Evolutionary conservation across 192 early-diverging fungal genomes (phyloP), one percentile per base, ranked within the genome.

Genomic region (Diversispora eburnea): DNA sequence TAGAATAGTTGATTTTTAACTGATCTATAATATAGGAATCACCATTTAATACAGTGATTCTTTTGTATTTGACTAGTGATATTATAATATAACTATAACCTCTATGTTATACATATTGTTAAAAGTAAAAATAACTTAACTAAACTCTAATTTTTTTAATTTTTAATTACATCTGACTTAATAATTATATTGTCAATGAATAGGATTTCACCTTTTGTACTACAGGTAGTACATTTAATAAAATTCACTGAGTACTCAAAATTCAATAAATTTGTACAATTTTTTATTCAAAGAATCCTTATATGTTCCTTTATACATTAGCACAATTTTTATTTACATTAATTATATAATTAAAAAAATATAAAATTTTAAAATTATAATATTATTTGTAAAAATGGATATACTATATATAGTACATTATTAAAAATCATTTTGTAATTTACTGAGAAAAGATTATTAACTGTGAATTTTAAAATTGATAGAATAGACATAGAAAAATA

Each of bases 141-240:
- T n/a, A n/a, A n/a, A n/a, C n/a, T n/a, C n/a, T n/a, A n/a, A n/a
- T n/a, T n/a, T n/a, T n/a, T n/a, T n/a, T n/a, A n/a, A n/a, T n/a
- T n/a, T n/a, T n/a, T n/a, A n/a, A n/a, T n/a, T n/a, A n/a, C n/a
- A n/a, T n/a, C n/a, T n/a, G n/a, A n/a, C n/a, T n/a, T n/a, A n/a
- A n/a, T n/a, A n/a, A n/a, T n/a, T n/a, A n/a, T n/a, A n/a, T n/a
- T n/a, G 5, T 66, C 46, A 66, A 46, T 66, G 10, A 41, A 65
- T 65, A 20, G 63, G 42, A 47, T 65, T 65, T 65, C 17, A 20
- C 63, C 39, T 65, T 45, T 46, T 65, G 46, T 65, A 46, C 63
- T 47, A 65, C 20, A 3, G 3, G 19, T 39, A 59, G 58, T 59
- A 59, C 58, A 59, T 19, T 59, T 33, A 20, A 39, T 2, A 52